Evolutionary conservation across 176 grass and related monocot species (phyloP), one percentile per base, ranked within the genome.

Genomic region (Echinochloa phyllopogon): DNA sequence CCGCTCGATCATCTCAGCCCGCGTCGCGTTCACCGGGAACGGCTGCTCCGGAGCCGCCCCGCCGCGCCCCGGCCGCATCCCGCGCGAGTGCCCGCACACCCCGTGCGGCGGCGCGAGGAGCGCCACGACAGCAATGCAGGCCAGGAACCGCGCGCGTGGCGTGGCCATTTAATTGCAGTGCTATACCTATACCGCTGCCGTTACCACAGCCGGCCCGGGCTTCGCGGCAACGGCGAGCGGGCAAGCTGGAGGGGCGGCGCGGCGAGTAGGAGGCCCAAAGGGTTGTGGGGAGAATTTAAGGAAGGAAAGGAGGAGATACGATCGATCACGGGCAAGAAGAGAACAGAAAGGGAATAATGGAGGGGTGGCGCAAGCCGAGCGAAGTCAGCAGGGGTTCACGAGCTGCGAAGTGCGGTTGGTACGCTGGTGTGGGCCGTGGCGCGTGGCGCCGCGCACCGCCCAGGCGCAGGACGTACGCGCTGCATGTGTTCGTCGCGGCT

Each of bases 11-110:
- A 69, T 36, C 77, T 88, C 74, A 29, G 56, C 72, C 18, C 53
- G 77, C 56, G 93, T 90, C 38, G 93, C 76, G 77, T 95, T 92
- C 72, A 21, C 29, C 53, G 77, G 44, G 55, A 81, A 85, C 81
- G 56, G 70, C 76, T 18, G 84, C 33, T 78, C 70, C 25, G 29
- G 29, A 33, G 39, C 14, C 12, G n/a, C 58, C 10, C 58, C 61
- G 52, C 11, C 21, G 33, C 48, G 49, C 29, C 78, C 73, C 3
- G 69, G 53, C 79, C 86, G 86, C 61, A 91, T 69, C 10, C 83
- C 76, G 24, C 83, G 91, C 10, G 88, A 89, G 84, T 91, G 94
- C 72, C 72, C 89, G 43, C 41, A 36, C 36, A 76, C 83, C 8
- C 56, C 42, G 24, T 48, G 3, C 68, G 81, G 10, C 81, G 75